These are phyloP conservation scores for Arctium lappa DNA, from an alignment of 129 eudicot species.

Conservation along the genomic window DNA sequence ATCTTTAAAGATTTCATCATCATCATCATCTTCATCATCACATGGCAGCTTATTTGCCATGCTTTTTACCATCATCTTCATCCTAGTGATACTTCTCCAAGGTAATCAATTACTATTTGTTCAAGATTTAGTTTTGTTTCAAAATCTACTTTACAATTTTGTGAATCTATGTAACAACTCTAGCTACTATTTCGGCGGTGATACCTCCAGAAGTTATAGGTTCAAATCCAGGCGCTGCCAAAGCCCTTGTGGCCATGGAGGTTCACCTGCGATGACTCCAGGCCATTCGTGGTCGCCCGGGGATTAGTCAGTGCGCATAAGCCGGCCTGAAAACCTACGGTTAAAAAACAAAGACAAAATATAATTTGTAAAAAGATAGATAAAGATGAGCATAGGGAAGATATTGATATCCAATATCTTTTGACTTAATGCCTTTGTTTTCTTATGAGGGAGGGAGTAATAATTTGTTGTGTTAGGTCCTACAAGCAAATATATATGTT, in stretches of 20 bases:
- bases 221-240: too few species aligned
- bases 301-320: too few species aligned
- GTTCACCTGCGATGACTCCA: too few species aligned
- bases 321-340: too few species aligned
- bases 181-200: not conserved
- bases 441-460: not conserved
- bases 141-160: not conserved
- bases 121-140: not conserved
- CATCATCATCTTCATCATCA: constrained; percentile 38
- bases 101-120: constrained; percentile 29
- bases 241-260: too few species aligned
- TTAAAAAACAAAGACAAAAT: not conserved
- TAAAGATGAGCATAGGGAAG: constrained; percentile 6
- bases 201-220: not conserved
- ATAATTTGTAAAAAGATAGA: not conserved
- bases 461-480: constrained; percentile 12
- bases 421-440: constrained; percentile 6
- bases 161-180: not conserved
- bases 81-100: constrained; percentile 60
- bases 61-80: constrained; percentile 60
- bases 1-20: constrained; percentile 42
- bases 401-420: not conserved
- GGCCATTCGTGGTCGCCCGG: too few species aligned
- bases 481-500: constrained; percentile 22
- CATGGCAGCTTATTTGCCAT: constrained; percentile 65